phyloP scores from a whole-genome alignment of 768 basidiomycete species.

The Tricholoma sp. region DNA sequence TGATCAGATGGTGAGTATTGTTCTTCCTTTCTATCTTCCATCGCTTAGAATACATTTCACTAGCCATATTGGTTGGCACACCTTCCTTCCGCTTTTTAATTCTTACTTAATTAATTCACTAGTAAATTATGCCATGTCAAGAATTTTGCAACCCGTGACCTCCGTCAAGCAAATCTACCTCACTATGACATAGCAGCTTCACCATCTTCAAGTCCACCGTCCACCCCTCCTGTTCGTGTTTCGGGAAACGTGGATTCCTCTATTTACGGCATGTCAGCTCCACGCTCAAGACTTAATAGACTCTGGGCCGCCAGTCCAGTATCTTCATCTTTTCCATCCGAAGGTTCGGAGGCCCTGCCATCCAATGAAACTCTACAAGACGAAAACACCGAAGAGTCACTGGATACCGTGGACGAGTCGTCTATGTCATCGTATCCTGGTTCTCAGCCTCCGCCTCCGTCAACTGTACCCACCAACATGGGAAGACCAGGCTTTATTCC shows the following conservation, averaged over 20 bases:
- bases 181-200: constrained; percentile 32
- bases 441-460: constrained; percentile 14
- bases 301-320: constrained; percentile 29
- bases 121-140: constrained; percentile 83
- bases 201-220: constrained; percentile 25
- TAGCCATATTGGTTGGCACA: constrained; percentile 49
- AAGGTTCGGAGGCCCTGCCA: constrained; percentile 3
- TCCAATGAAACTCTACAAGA: constrained; percentile 1
- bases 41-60: not conserved
- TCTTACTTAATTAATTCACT: constrained; percentile 4
- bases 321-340: constrained; percentile 25
- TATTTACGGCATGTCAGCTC: constrained; percentile 6
- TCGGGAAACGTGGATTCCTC: not conserved
- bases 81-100: not conserved
- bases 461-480: constrained; percentile 32
- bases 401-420: constrained; percentile 12
- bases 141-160: constrained; percentile 71
- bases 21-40: not conserved
- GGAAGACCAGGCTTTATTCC: constrained; percentile 45
- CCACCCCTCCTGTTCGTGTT: constrained; percentile 23
- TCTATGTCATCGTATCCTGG: not conserved
- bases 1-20: constrained; percentile 60
- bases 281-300: constrained; percentile 22
- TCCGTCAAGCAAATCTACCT: constrained; percentile 68
- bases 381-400: constrained; percentile 13